These are phyloP conservation scores for Phaeophleospora eucalypticola DNA, from an alignment of 2,329 filamentous ascomycete genomes.

Conservation along the genomic window DNA sequence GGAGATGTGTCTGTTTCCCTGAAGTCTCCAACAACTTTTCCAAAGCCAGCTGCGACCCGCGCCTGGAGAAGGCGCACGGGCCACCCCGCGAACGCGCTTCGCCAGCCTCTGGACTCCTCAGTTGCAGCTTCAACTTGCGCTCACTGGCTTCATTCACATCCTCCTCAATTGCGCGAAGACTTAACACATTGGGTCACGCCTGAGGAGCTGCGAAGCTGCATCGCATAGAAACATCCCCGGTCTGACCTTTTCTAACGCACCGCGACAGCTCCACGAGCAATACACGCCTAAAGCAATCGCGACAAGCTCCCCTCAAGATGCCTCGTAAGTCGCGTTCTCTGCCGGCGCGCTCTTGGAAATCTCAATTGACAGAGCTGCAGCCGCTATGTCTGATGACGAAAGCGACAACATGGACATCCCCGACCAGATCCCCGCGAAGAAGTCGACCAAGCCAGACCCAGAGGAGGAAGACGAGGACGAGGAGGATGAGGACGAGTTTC, in stretches of 20 bases:
- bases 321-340: conserved; percentile 6
- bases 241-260: too few species aligned
- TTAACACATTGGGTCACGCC: background rate
- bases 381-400: conserved; percentile 40
- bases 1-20: background rate
- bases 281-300: background rate
- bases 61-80: background rate
- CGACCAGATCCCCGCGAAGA: conserved; percentile 27
- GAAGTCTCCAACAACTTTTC: background rate
- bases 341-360: background rate
- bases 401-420: conserved; percentile 28
- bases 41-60: conserved; percentile 1
- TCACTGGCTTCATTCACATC: background rate
- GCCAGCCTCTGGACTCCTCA: background rate
- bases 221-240: too few species aligned
- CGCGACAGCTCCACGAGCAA: background rate
- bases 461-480: conserved; percentile 36
- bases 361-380: conserved; percentile 21
- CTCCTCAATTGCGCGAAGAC: background rate
- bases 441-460: conserved; percentile 21
- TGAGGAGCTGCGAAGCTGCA: too few species aligned
- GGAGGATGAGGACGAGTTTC: conserved; percentile 50
- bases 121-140: background rate
- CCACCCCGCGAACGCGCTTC: background rate
- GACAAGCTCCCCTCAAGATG: conserved; percentile 5